These are phyloP conservation scores for Phytophthora pinifolia DNA, from an alignment of 352 stramenopile species.

Conservation along the genomic window DNA sequence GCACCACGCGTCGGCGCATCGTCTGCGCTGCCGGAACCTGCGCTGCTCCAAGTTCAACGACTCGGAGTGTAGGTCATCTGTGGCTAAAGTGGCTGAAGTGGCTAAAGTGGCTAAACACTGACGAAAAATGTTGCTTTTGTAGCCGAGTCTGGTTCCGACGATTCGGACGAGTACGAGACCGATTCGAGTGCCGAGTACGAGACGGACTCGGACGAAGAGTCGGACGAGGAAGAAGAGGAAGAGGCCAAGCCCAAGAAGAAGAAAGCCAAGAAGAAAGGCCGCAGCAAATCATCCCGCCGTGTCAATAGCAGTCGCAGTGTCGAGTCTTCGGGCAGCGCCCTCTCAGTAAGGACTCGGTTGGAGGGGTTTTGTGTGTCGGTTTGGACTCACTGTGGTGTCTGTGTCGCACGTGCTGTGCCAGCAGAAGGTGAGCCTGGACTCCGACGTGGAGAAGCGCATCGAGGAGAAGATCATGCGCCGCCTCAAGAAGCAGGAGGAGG, in stretches of 20 bases:
- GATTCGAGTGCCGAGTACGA: constrained; percentile 54
- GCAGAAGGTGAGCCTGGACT: constrained; percentile 68
- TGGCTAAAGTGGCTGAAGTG: neutral
- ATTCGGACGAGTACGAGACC: constrained; percentile 76
- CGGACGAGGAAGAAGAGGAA: constrained; percentile 65
- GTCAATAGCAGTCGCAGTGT: constrained; percentile 51
- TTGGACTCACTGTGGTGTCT: constrained; percentile 16
- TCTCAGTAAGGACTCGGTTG: constrained; percentile 28
- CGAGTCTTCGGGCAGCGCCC: constrained; percentile 32
- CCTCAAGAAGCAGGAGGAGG: constrained; percentile 88
- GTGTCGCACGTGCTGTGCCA: constrained; percentile 7
- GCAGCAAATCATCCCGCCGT: constrained; percentile 36
- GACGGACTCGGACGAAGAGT: constrained; percentile 57
- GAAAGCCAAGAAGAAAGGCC: constrained; percentile 52
- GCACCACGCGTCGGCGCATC: constrained; percentile 87
- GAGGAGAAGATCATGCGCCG: constrained; percentile 87
- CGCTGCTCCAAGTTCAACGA: constrained; percentile 90
- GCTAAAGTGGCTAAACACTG: too few species aligned
- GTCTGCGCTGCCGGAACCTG: constrained; percentile 80
- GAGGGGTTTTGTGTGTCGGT: neutral
- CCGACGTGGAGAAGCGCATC: constrained; percentile 79
- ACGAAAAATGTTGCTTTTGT: constrained; percentile 1
- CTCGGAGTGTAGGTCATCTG: constrained; percentile 72
- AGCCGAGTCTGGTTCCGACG: constrained; percentile 80
- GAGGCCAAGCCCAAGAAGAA: constrained; percentile 73